Conservation (phyloP, 2,329 filamentous ascomycete genomes). For the Venturia oleaginea region DNA sequence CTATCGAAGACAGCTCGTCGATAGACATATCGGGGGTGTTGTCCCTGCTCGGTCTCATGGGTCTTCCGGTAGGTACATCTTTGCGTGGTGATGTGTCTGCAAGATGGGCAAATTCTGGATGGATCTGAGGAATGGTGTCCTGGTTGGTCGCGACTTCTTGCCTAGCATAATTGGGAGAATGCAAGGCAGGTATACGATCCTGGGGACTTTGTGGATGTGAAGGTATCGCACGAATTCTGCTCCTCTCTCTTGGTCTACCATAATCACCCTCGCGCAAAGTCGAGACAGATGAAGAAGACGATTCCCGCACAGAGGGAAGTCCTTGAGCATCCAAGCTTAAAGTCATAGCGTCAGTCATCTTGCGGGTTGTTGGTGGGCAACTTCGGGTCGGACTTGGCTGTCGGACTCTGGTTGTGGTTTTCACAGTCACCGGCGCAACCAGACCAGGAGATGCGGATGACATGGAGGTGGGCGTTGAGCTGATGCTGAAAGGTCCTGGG, state of each 20-base stretch:
- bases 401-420: slow-evolving; percentile 36
- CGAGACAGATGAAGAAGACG: slow-evolving; percentile 65
- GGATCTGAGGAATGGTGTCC: slow-evolving; percentile 15
- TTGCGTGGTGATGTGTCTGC: slow-evolving; percentile 48
- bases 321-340: slow-evolving; percentile 42
- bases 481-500: slow-evolving; percentile 62
- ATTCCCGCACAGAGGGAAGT: slow-evolving; percentile 59
- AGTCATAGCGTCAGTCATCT: slow-evolving; percentile 47
- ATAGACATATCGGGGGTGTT: slow-evolving; percentile 35
- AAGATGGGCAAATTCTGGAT: slow-evolving; percentile 43
- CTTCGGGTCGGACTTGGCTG: slow-evolving; percentile 48
- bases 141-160: background rate
- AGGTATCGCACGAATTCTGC: slow-evolving; percentile 19
- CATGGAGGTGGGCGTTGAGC: slow-evolving; percentile 70
- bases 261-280: slow-evolving; percentile 50
- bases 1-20: slow-evolving; percentile 40
- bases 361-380: slow-evolving; percentile 52
- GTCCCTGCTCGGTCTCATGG: slow-evolving; percentile 36
- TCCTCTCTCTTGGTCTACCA: slow-evolving; percentile 32
- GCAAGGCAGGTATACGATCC: slow-evolving; percentile 49
- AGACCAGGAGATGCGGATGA: slow-evolving; percentile 64
- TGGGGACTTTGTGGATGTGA: slow-evolving; percentile 50
- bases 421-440: slow-evolving; percentile 35
- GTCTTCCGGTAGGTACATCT: slow-evolving; percentile 34
- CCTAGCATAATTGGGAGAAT: background rate